Evolutionary conservation across 106 monocot species (phyloP).

Genomic region (Apostasia shenzhenica): DNA sequence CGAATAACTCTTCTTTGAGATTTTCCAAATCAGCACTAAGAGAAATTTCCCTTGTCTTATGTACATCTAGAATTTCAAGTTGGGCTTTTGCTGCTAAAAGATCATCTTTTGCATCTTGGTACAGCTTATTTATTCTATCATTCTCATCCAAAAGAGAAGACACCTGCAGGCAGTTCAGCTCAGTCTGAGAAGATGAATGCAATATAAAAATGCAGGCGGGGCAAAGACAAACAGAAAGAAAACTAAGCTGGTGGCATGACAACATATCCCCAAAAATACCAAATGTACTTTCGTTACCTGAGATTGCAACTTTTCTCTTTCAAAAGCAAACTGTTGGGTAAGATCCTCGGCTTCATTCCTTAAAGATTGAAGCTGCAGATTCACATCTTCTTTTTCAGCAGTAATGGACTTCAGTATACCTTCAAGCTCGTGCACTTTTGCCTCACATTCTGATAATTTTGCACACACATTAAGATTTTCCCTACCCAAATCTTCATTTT

Average conservation of each 20-base stretch:
- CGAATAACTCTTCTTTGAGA: slow-evolving; percentile 32
- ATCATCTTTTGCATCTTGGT: slow-evolving; percentile 56
- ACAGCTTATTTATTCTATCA: slow-evolving; percentile 30
- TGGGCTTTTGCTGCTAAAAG: slow-evolving; percentile 27
- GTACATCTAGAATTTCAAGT: slow-evolving; percentile 38
- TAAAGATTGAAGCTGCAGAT: slow-evolving; percentile 33
- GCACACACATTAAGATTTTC: slow-evolving; percentile 51
- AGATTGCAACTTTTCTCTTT: slow-evolving; percentile 44
- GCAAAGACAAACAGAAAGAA: neutral
- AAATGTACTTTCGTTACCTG: slow-evolving; percentile 31
- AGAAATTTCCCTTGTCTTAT: slow-evolving; percentile 32
- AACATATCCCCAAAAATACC: neutral
- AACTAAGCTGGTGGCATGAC: neutral
- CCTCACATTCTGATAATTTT: slow-evolving; percentile 37
- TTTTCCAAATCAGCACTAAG: slow-evolving; percentile 27
- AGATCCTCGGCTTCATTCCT: slow-evolving; percentile 42
- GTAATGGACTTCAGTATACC: slow-evolving; percentile 18
- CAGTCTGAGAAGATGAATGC: neutral
- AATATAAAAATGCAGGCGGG: neutral
- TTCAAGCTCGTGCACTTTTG: slow-evolving; percentile 54
- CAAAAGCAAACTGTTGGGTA: slow-evolving; percentile 30
- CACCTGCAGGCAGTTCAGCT: slow-evolving; percentile 38
- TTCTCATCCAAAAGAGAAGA: slow-evolving; percentile 56
- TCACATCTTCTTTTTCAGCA: slow-evolving; percentile 47
- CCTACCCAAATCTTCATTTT: slow-evolving; percentile 41